These are phyloP conservation scores for Chaetoceros tenuissimus DNA, from an alignment of 108 stramenopile species.

Conservation along the genomic window DNA sequence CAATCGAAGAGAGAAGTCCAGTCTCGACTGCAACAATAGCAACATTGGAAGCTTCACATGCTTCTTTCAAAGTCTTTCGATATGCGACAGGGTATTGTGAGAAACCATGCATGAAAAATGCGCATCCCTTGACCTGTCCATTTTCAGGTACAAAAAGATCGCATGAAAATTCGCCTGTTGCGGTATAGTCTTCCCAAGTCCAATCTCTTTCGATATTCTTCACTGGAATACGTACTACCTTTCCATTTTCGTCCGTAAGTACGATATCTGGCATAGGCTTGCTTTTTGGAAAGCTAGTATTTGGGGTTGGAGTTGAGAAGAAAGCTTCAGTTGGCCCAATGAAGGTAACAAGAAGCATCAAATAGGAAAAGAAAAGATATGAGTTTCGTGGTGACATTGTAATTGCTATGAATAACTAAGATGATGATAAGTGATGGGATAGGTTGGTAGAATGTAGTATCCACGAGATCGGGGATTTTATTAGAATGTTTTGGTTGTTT, in stretches of 20 bases:
- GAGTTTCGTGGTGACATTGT: too few species aligned
- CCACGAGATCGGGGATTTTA: too few species aligned
- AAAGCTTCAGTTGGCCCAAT: too few species aligned
- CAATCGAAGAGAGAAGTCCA: background rate
- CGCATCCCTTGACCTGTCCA: slow-evolving; percentile 2
- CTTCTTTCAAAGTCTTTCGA: slow-evolving; percentile 2
- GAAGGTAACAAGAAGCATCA: too few species aligned
- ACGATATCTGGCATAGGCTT: too few species aligned
- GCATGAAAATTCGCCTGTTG: background rate
- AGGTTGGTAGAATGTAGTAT: too few species aligned
- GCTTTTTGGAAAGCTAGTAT: too few species aligned
- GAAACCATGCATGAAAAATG: slow-evolving; percentile 19
- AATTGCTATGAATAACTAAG: too few species aligned
- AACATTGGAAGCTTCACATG: background rate
- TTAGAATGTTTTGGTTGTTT: too few species aligned
- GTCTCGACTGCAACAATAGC: slow-evolving; percentile 13
- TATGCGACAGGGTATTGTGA: slow-evolving; percentile 11
- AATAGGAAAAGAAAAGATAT: too few species aligned
- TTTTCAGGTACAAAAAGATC: slow-evolving; percentile 8
- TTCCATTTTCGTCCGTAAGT: background rate
- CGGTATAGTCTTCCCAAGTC: background rate
- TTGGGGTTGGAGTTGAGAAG: too few species aligned
- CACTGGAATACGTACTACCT: background rate
- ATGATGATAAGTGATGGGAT: too few species aligned
- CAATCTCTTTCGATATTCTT: slow-evolving; percentile 8